Evolutionary conservation across 2,329 filamentous ascomycete genomes (phyloP).

Genomic region (Diaporthe sp.): DNA sequence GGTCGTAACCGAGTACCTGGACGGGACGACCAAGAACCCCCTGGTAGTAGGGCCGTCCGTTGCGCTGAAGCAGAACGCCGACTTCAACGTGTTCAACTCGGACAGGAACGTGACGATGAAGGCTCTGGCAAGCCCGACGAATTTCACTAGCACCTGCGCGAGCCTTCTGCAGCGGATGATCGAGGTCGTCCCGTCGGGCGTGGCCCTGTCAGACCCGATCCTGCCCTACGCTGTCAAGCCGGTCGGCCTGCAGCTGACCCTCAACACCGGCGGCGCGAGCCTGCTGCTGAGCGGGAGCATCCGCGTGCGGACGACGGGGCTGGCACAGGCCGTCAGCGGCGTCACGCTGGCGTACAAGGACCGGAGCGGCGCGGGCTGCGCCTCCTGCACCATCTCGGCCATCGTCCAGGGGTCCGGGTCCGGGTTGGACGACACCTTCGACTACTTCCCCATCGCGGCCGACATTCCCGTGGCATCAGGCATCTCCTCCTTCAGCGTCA

Average conservation of each 20-base stretch:
- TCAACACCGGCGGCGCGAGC: slow-evolving; percentile 58
- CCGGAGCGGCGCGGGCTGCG: slow-evolving; percentile 59
- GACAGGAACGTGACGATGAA: slow-evolving; percentile 67
- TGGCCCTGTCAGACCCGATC: slow-evolving; percentile 62
- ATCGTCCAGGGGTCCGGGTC: slow-evolving; percentile 58
- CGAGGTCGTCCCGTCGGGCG: slow-evolving; percentile 64
- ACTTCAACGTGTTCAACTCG: slow-evolving; percentile 65
- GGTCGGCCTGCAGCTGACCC: slow-evolving; percentile 63
- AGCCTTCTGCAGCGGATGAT: slow-evolving; percentile 69
- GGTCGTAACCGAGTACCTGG: slow-evolving; percentile 66
- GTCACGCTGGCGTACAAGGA: slow-evolving; percentile 67
- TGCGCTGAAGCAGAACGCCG: slow-evolving; percentile 58
- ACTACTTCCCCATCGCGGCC: slow-evolving; percentile 59
- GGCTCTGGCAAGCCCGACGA: slow-evolving; percentile 54
- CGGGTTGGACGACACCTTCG: slow-evolving; percentile 71
- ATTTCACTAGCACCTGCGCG: slow-evolving; percentile 60
- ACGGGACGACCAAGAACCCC: slow-evolving; percentile 63
- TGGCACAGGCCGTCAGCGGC: slow-evolving; percentile 54
- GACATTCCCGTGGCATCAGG: slow-evolving; percentile 67
- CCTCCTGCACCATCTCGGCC: slow-evolving; percentile 58
- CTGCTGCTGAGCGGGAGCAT: slow-evolving; percentile 66
- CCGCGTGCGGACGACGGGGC: slow-evolving; percentile 63
- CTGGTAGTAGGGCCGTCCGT: slow-evolving; percentile 64
- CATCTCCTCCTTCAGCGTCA: slow-evolving; percentile 70
- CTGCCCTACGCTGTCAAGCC: slow-evolving; percentile 70